Evolutionary conservation across 2,329 filamentous ascomycete species (phyloP), one percentile per base, ranked within the genome.

Genomic region (Ceratocystis eucalypticola): DNA sequence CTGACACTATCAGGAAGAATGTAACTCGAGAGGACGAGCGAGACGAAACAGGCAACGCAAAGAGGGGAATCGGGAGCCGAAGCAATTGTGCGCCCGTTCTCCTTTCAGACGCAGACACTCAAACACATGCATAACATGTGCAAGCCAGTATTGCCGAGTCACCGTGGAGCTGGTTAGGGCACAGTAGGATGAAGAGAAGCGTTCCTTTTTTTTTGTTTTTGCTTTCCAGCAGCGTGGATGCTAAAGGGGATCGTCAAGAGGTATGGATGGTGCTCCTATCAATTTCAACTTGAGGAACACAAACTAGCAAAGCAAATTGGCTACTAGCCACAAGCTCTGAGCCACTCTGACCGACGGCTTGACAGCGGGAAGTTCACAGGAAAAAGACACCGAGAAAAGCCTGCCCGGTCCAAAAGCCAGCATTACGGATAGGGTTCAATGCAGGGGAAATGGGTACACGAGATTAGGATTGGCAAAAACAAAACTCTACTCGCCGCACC

Each of bases 401-500:
- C 48, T 53, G 22, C 48, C 20, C 28, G 48, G 10, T 3, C 20
- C 20, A 20, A 53, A 25, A 53, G 12, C 48, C 48, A 12, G 48
- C 48, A 53, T 53, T 53, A 25, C 20, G 15, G 20, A 25, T 53
- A 15, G 48, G 8, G 48, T 25, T 8, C 46, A 50, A 59, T 59
- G 53, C 53, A 59, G 53, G 53, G 53, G 53, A 37, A 33, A 17
- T 4, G 53, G 28, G 17, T 59, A 28, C n/a, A 28, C 17, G 61
- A 62, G 25, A 65, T 57, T 28, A 20, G 30, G 45, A 64, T 61
- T 20, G 50, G 57, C 53, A 65, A 61, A 65, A 30, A 50, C 37
- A 45, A 53, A 46, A 65, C 53, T 44, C 37, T 45, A 17, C 37
- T 22, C 37, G 37, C 37, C 37, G 37, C 37, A 41, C 46, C 17